Conservation (phyloP, 805 yeast genomes). For the Wickerhamiella australiensis region DNA sequence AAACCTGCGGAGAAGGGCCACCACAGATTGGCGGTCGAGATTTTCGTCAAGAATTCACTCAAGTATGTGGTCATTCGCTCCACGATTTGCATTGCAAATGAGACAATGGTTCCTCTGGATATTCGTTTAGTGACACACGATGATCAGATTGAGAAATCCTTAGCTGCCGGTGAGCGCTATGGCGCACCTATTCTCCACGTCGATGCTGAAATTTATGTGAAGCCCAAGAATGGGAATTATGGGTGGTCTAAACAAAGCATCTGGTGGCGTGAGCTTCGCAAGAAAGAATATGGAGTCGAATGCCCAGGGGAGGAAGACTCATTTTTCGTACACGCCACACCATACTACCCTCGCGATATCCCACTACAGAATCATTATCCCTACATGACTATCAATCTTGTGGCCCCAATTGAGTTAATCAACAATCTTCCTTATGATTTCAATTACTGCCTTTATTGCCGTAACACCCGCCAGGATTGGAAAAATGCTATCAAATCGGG, state of each 20-base stretch:
- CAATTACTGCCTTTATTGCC: slow-evolving; percentile 63
- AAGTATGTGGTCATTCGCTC: slow-evolving; percentile 71
- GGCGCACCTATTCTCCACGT: slow-evolving; percentile 68
- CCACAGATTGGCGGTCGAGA: slow-evolving; percentile 61
- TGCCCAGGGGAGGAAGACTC: slow-evolving; percentile 41
- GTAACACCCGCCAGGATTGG: slow-evolving; percentile 57
- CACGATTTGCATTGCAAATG: slow-evolving; percentile 56
- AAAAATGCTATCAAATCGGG: slow-evolving; percentile 52
- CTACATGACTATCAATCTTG: slow-evolving; percentile 59
- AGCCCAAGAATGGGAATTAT: slow-evolving; percentile 49
- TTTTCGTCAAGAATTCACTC: slow-evolving; percentile 58
- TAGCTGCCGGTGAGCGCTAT: slow-evolving; percentile 45
- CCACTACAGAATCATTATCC: slow-evolving; percentile 71
- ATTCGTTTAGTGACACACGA: slow-evolving; percentile 25
- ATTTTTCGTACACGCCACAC: slow-evolving; percentile 63
- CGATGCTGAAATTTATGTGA: slow-evolving; percentile 41
- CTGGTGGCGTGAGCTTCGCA: slow-evolving; percentile 51
- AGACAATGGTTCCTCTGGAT: slow-evolving; percentile 46
- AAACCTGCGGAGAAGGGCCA: slow-evolving; percentile 40
- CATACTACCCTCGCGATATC: slow-evolving; percentile 50
- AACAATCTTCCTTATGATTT: slow-evolving; percentile 77
- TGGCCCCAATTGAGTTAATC: slow-evolving; percentile 78
- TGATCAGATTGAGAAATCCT: slow-evolving; percentile 27
- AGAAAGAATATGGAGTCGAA: slow-evolving; percentile 41
- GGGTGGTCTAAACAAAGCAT: slow-evolving; percentile 56